Conservation (phyloP, 2,329 filamentous ascomycete species). For the Beauveria scarabaeidicola region DNA sequence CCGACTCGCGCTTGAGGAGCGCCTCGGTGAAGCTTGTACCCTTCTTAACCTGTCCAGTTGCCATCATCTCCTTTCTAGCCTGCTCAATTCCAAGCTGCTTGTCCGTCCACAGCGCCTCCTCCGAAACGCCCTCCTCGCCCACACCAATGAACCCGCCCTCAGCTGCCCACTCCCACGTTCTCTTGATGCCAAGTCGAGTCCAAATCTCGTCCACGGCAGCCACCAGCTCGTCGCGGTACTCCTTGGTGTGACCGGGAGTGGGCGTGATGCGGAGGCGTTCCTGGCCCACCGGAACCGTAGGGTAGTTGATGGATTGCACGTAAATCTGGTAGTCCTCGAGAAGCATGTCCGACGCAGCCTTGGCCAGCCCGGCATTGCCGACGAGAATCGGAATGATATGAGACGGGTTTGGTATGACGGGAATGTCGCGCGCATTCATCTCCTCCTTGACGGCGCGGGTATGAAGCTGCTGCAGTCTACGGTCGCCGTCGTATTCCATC, state of each 20-base stretch:
- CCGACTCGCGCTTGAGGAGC: conserved; percentile 47
- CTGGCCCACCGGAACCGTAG: conserved; percentile 95
- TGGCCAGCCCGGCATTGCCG: conserved; percentile 87
- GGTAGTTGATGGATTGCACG: conserved; percentile 98
- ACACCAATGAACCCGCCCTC: conserved; percentile 94
- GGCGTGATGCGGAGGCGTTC: conserved; percentile 93
- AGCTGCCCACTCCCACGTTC: conserved; percentile 83
- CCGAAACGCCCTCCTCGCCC: conserved; percentile 57
- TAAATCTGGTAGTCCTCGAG: conserved; percentile 89
- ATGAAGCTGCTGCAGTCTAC: conserved; percentile 88
- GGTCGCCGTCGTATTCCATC: conserved; percentile 73
- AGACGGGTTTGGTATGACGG: conserved; percentile 94
- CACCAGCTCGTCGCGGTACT: conserved; percentile 79
- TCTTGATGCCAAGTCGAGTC: conserved; percentile 80
- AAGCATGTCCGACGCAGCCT: conserved; percentile 84
- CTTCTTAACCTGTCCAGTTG: conserved; percentile 27
- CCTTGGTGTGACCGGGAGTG: conserved; percentile 81
- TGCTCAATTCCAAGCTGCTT: conserved; percentile 72
- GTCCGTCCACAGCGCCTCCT: conserved; percentile 83
- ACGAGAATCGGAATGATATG: conserved; percentile 94
- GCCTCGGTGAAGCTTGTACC: conserved; percentile 43
- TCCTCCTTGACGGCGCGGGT: conserved; percentile 89
- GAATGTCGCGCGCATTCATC: conserved; percentile 71
- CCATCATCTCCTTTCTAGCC: conserved; percentile 52
- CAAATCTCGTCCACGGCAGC: conserved; percentile 80